These are phyloP conservation scores for Tuber indicum DNA, from an alignment of 495 filamentous ascomycete species.

Conservation along the genomic window DNA sequence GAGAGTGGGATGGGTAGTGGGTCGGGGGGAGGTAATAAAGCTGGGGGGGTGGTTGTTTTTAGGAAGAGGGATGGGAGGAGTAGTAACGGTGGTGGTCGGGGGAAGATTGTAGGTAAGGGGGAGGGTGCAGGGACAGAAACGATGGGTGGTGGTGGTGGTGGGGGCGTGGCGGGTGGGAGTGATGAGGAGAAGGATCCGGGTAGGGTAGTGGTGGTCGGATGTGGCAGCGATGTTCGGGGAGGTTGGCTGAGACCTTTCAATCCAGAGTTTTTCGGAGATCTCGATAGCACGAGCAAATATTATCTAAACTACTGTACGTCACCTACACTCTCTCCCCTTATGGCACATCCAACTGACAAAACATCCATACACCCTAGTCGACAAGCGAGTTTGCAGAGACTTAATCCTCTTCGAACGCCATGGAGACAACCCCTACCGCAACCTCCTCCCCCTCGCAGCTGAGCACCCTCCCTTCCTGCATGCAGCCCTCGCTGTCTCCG, in stretches of 20 bases:
- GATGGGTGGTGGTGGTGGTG: neutral
- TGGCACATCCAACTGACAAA: constrained; percentile 9
- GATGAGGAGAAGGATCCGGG: neutral
- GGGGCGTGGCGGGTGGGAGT: neutral
- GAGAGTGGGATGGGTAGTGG: neutral
- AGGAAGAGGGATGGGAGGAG: neutral
- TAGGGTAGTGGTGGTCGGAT: neutral
- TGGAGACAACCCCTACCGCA: constrained; percentile 39
- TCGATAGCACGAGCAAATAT: constrained; percentile 25
- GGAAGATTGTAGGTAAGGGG: neutral
- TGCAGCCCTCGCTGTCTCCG: constrained; percentile 39
- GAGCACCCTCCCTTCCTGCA: constrained; percentile 37
- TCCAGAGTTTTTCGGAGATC: constrained; percentile 23
- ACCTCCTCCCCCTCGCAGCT: constrained; percentile 35
- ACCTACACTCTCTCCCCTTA: constrained; percentile 8
- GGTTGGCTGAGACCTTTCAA: constrained; percentile 12
- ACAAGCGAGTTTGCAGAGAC: constrained; percentile 37
- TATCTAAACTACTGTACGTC: constrained; percentile 41
- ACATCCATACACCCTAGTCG: constrained; percentile 23
- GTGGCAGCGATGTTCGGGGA: neutral
- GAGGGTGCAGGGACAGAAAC: neutral
- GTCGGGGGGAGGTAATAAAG: neutral
- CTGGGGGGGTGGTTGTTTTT: neutral
- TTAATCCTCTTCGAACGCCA: constrained; percentile 40
- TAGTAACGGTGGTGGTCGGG: neutral